Conservation (phyloP, 305 asterid species). For the Coffea humblotiana region DNA sequence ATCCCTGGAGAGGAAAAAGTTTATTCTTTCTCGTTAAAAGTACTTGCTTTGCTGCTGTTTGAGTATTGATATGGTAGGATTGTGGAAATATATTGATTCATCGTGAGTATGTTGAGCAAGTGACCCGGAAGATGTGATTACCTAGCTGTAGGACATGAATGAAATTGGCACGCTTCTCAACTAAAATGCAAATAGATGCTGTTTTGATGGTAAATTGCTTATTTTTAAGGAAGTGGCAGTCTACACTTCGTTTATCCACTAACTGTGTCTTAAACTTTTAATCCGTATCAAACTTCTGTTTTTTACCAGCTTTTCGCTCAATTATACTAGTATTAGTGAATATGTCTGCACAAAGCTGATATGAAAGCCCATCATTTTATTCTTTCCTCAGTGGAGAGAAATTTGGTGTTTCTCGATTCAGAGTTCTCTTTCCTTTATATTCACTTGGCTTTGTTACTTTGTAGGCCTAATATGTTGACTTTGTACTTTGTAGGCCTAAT, state of each 20-base stretch:
- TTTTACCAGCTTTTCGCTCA: neutral
- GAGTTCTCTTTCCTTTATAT: neutral
- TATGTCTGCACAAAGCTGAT: neutral
- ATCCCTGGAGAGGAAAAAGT: too few relatives aligned
- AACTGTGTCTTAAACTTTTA: neutral
- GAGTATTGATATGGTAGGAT: too few relatives aligned
- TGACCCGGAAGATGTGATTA: neutral
- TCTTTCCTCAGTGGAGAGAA: neutral
- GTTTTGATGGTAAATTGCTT: neutral
- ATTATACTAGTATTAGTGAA: too few relatives aligned
- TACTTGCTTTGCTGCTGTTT: neutral
- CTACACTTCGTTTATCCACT: too few relatives aligned
- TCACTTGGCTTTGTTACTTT: neutral
- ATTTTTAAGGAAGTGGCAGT: neutral
- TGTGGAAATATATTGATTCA: neutral
- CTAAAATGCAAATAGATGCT: neutral
- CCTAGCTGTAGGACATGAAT: neutral
- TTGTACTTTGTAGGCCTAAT: neutral
- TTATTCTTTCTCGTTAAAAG: neutral
- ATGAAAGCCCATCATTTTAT: neutral
- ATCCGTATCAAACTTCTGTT: neutral
- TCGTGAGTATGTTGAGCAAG: neutral
- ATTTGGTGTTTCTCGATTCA: neutral
- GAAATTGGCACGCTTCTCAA: neutral
- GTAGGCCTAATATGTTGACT: neutral